Evolutionary conservation across 108 stramenopile genomes (phyloP).

Genomic region (Ochromonas danica): DNA sequence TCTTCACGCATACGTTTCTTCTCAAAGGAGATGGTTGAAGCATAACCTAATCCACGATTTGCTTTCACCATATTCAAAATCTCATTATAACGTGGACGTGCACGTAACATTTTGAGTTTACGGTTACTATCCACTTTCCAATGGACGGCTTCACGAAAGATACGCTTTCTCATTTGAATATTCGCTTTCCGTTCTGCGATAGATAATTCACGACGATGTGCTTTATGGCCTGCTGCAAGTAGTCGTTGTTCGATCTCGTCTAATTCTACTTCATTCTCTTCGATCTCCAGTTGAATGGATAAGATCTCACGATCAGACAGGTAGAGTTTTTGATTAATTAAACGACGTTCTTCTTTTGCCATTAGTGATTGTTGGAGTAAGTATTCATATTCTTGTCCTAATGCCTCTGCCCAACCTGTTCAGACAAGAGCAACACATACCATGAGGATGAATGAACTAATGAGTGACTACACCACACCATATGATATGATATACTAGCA

Average conservation of each 20-base stretch:
- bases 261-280: slow-evolving; percentile 17
- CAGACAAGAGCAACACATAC: background rate
- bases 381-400: slow-evolving; percentile 32
- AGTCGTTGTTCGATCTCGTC: background rate
- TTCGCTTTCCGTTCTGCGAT: background rate
- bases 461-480: background rate
- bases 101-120: background rate
- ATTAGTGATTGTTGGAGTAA: background rate
- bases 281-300: background rate
- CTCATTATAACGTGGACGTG: background rate
- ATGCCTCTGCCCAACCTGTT: slow-evolving; percentile 12
- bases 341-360: background rate
- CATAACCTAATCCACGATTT: background rate
- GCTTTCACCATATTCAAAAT: background rate
- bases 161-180: background rate
- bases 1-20: background rate
- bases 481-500: background rate
- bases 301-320: background rate
- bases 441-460: background rate
- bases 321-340: background rate
- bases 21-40: background rate
- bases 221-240: background rate
- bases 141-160: background rate
- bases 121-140: background rate
- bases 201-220: background rate